These are phyloP conservation scores for Drechslera avenae DNA, from an alignment of 2,329 filamentous ascomycete species.

Conservation along the genomic window DNA sequence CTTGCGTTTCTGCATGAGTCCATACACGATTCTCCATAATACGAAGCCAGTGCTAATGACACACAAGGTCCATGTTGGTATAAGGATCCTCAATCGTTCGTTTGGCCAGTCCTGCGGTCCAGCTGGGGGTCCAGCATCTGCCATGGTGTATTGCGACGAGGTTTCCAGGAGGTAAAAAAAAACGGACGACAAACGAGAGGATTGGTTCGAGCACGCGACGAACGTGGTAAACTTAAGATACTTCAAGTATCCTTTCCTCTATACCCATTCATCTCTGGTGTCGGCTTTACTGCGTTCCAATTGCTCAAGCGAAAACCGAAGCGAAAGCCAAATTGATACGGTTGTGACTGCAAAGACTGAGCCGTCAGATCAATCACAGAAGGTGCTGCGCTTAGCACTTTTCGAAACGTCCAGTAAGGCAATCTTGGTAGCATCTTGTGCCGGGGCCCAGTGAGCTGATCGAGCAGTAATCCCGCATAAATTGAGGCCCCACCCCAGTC, in stretches of 20 bases:
- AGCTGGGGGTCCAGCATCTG: constrained; percentile 2
- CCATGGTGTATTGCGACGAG: constrained; percentile 15
- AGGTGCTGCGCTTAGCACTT: constrained; percentile 6
- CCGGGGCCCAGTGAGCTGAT: constrained; percentile 4
- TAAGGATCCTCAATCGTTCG: constrained; percentile 25
- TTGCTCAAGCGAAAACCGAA: background rate
- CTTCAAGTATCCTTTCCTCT: constrained; percentile 1
- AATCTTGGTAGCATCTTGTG: constrained; percentile 1
- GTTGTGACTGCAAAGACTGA: background rate
- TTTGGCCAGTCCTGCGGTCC: constrained; percentile 30
- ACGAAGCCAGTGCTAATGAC: constrained; percentile 30
- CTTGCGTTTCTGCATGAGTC: constrained; percentile 22
- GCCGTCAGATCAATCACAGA: constrained; percentile 12
- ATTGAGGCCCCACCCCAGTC: constrained; percentile 18
- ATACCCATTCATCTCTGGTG: constrained; percentile 3
- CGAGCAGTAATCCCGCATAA: constrained; percentile 13
- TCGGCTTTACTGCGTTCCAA: constrained; percentile 1
- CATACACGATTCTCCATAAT: constrained; percentile 33
- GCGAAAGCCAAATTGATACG: constrained; percentile 5
- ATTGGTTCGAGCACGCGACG: background rate
- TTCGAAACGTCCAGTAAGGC: constrained; percentile 11
- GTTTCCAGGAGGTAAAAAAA: background rate
- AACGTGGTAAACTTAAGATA: constrained; percentile 3
- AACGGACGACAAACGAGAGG: background rate
- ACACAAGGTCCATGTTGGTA: constrained; percentile 25